These are phyloP conservation scores for Xylaria curta DNA, from an alignment of 495 filamentous ascomycete species.

Conservation along the genomic window DNA sequence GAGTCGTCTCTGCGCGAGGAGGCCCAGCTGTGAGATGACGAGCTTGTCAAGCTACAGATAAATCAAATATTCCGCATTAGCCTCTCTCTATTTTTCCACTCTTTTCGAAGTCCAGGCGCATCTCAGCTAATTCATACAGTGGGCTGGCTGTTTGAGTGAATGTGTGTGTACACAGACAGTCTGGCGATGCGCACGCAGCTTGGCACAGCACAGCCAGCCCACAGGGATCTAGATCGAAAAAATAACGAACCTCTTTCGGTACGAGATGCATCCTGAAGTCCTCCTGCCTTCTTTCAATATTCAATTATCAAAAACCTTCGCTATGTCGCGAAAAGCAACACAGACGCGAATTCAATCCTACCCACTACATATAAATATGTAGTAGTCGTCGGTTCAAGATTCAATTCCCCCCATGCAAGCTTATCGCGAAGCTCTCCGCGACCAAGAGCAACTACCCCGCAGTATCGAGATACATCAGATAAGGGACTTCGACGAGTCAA, in stretches of 20 bases:
- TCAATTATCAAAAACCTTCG: background rate
- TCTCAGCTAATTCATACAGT: background rate
- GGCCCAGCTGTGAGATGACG: constrained; percentile 85
- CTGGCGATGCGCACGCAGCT: background rate
- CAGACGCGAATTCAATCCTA: background rate
- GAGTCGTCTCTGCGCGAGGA: constrained; percentile 86
- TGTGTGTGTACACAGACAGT: too few relatives aligned
- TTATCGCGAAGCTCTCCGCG: constrained; percentile 18
- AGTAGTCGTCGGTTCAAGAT: constrained; percentile 12
- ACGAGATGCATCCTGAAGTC: constrained; percentile 70
- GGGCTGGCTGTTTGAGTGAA: background rate
- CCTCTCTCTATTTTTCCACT: background rate
- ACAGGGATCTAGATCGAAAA: background rate
- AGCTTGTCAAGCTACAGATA: constrained; percentile 88
- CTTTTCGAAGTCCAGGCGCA: background rate
- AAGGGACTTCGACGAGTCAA: constrained; percentile 7
- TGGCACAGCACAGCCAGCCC: background rate
- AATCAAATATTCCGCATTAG: constrained; percentile 9
- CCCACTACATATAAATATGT: background rate
- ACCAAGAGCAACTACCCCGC: constrained; percentile 12
- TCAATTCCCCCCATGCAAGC: constrained; percentile 10
- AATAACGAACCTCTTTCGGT: constrained; percentile 75
- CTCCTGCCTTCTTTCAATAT: background rate
- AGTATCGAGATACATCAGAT: constrained; percentile 9
- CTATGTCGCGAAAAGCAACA: background rate